Base-by-base conservation (phyloP, 176 grass and related monocot species). In the Lolium multiflorum region DNA sequence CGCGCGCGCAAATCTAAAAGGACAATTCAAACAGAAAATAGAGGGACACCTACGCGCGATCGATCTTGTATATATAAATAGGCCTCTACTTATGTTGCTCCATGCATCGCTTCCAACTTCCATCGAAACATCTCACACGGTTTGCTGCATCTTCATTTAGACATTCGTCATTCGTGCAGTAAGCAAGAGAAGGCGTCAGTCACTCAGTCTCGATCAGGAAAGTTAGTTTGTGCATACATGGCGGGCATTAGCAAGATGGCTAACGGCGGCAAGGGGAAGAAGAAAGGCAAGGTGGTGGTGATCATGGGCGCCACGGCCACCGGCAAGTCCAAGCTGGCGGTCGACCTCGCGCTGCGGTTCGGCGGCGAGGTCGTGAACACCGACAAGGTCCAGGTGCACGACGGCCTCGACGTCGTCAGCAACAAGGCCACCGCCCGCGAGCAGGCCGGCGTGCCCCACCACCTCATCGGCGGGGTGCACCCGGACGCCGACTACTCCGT, bases 341-440 rank as follows among this genome's bases (percentile, higher is more conserved):
- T 70, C 1, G 66, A 43, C 66, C 16, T 70, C 8, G 66, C 66
- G 17, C 37, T 39, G 37, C 35, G 66, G 8, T 70, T 70, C 66
- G 17, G 9, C 17, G 66, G 66, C 35, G 66, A 70, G 66, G 66
- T 70, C 66, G 4, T 70, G 1, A 70, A 70, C 66, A 17, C 66
- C 3, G 66, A 70, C 66, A 70, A 70, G 37, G 20, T 70, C 16
- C 66, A 70, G 66, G 37, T 70, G 35, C 66, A 70, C 66, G 66
- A 70, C 17, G 66, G 66, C 37, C 66, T 70, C 1, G 0, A 4
- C 66, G 66, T 70, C 35, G 66, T 70, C 37, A 70, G 37, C 66
- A 70, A 70, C 37, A 70, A 70, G 66, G 66, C 66, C 66, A 70
- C 66, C 66, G 37, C 37, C 66, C 37, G 66, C 66, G 66, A 70